Base-by-base conservation (phyloP, 1,284 basidiomycete genomes). In the Apiotrichum gamsii region DNA sequence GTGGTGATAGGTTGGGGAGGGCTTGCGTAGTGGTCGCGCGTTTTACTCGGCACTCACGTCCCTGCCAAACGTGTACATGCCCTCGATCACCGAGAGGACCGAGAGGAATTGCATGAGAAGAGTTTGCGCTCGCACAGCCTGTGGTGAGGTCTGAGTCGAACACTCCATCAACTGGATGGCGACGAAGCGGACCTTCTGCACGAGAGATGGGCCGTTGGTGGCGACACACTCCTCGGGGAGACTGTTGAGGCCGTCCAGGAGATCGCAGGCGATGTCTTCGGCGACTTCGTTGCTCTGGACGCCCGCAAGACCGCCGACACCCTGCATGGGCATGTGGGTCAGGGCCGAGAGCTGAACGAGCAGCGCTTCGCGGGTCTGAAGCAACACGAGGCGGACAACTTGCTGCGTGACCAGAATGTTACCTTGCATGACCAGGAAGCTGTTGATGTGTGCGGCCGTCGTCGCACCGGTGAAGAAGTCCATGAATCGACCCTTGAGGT, bases 341-440 rank as follows among this genome's bases (percentile, higher is more conserved):
- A 67, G 37, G 10, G 55, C 43, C 4, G 60, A 51, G 5, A 67
- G 57, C 45, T 64, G 62, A 16, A 45, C 34, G 5, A 62, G 54
- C 4, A 69, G 56, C 10, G 58, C 30, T 25, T 65, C 56, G 28
- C 60, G 56, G 4, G 65, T 62, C 44, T 67, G 65, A 8, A 67
- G 45, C 10, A 67, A 54, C 4, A 67, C 64, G 3, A 69, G 52
- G 13, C 65, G 59, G 14, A 67, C 59, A 5, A 67, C 57, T 37
- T 66, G 62, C 37, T 64, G 62, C 3, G 65, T 69, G n/a, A 66
- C 67, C 14, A 67, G 60, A 20, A 67, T 69, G 47, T 67, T 69
- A 16, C 61, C 64, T 59, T 68, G 64, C 60, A 67, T 61, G 38
- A 67, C 65, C 8, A 59, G 41, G 46, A 63, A 66, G 21, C 56